Evolutionary conservation across 306 rosid species (phyloP), one percentile per base, ranked within the genome.

Genomic region (Medicago truncatula): DNA sequence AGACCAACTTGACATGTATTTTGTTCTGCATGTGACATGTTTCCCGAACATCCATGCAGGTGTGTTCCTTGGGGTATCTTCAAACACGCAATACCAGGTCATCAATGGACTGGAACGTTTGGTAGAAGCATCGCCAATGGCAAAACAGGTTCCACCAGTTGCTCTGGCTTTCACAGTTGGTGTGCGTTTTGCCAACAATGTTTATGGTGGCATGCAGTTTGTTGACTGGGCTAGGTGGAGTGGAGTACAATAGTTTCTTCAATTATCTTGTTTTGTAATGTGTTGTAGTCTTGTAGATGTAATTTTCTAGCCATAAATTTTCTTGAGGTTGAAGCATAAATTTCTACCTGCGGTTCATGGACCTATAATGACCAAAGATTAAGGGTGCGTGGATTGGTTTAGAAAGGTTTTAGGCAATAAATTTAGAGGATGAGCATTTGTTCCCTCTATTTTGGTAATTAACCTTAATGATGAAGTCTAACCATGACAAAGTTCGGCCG

Each of bases 191-290:
- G 95, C 96, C 43, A 94, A 94, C 89, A 92, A 92, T 59, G 79
- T 94, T 16, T 94, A 91, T 78, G 98, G 93, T 70, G 97, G 96
- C 41, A 94, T 94, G 96, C 98, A 94, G 82, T 94, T 94, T 61
- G 93, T 94, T 50, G 98, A 94, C 82, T 94, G 98, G 98, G 98
- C 98, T 67, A 88, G 91, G 76, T 91, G 84, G 98, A 91, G 94
- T 63, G 98, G 98, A 47, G 97, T 91, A 61, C 98, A 93, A 77
- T 93, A 83, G 83, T 53, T 75, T 67, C 78, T 50, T 40, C 21
- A 54, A 21, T 21, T 23, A 4, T 66, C 53, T 21, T 77, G 70
- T 36, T 21, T 13, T 41, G 67, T 60, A 28, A 57, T 70, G 50
- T 41, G 18, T 68, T 62, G 14, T 62, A 59, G 70, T 50, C 43